Conservation (phyloP, 768 basidiomycete species). For the Kwoniella botswanensis region DNA sequence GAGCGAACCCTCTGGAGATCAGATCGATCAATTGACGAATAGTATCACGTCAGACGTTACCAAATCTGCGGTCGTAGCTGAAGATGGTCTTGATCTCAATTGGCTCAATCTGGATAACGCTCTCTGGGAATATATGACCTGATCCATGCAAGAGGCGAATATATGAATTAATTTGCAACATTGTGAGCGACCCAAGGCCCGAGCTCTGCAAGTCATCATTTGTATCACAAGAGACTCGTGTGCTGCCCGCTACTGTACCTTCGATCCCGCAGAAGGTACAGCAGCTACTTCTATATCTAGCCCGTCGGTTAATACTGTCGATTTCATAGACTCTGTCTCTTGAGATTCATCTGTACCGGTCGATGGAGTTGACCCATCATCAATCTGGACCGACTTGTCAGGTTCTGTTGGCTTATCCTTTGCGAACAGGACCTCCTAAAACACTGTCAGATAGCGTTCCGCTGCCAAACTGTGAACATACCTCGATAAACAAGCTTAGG, state of each 20-base stretch:
- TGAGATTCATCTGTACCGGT: background rate
- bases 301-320: background rate
- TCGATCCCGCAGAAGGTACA: too few relatives aligned
- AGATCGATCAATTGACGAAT: background rate
- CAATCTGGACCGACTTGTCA: background rate
- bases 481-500: slow-evolving; percentile 36
- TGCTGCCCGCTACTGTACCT: too few relatives aligned
- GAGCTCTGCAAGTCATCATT: too few relatives aligned
- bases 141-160: background rate
- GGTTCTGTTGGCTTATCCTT: slow-evolving; percentile 24
- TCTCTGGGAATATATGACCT: slow-evolving; percentile 12
- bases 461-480: slow-evolving; percentile 8
- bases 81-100: background rate
- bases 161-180: background rate
- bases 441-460: background rate
- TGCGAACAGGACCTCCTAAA: slow-evolving; percentile 31
- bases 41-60: background rate
- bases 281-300: background rate
- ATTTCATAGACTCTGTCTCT: background rate
- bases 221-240: too few relatives aligned
- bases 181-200: background rate
- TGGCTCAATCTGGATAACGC: slow-evolving; percentile 7
- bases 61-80: background rate
- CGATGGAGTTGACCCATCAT: background rate
- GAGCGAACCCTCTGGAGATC: background rate